phyloP scores from a whole-genome alignment of 768 basidiomycete species.

The Pisolithus tinctorius region DNA sequence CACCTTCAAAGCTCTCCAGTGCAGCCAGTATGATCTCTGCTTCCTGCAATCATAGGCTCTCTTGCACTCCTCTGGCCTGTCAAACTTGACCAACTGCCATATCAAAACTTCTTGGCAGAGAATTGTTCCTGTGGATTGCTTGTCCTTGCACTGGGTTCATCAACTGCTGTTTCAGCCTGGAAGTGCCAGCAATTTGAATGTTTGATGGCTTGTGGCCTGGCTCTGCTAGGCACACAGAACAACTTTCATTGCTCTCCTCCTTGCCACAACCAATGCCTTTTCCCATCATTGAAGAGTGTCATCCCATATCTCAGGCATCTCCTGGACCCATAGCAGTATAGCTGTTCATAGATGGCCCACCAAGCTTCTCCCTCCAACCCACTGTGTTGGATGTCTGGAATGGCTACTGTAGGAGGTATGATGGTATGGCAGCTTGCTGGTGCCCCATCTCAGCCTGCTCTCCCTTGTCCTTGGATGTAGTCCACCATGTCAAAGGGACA shows the following conservation, averaged over 20 bases:
- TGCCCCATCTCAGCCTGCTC: conserved; percentile 15
- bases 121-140: no score
- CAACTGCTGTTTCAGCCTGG: neutral
- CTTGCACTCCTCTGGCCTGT: no score
- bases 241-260: neutral
- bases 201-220: neutral
- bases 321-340: neutral
- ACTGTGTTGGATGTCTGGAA: neutral
- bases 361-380: neutral
- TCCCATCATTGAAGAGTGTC: conserved; percentile 1
- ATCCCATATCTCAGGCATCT: conserved; percentile 1
- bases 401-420: neutral
- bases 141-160: no score
- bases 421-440: neutral
- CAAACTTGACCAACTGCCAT: no score
- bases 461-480: conserved; percentile 12
- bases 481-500: conserved; percentile 13
- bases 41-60: no score
- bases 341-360: neutral
- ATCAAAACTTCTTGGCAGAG: no score
- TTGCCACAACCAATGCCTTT: neutral
- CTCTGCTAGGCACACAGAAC: neutral
- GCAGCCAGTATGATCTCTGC: no score
- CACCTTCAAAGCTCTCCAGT: no score
- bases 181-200: neutral